Evolutionary conservation across 2,329 filamentous ascomycete species (phyloP).

Genomic region (Ophiostoma ulmi): DNA sequence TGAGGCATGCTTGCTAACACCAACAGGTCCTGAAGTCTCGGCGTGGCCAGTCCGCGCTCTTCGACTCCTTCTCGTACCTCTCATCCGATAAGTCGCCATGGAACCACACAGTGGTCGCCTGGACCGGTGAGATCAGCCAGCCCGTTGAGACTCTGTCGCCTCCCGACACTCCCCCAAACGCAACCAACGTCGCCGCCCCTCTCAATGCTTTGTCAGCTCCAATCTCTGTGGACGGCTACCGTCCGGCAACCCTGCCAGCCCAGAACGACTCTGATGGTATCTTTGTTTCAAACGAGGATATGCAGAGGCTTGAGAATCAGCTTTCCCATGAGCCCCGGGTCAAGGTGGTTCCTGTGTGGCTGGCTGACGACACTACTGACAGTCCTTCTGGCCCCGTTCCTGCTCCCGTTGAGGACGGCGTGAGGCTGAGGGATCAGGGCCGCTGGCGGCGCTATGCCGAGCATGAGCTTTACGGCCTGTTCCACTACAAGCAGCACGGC

Average conservation of each 20-base stretch:
- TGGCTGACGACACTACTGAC: conserved; percentile 67
- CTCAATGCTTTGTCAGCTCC: conserved; percentile 74
- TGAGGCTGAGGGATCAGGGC: conserved; percentile 72
- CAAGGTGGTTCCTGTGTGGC: conserved; percentile 81
- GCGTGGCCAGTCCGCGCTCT: conserved; percentile 83
- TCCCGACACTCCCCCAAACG: conserved; percentile 45
- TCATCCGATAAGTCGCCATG: conserved; percentile 78
- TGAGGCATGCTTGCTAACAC: conserved; percentile 49
- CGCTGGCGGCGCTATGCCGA: conserved; percentile 89
- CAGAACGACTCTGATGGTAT: conserved; percentile 59
- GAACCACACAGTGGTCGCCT: conserved; percentile 89
- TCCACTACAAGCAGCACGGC: conserved; percentile 94
- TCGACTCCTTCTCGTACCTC: conserved; percentile 84
- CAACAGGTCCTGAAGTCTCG: conserved; percentile 66
- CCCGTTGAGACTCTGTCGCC: conserved; percentile 43
- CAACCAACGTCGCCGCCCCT: conserved; percentile 46
- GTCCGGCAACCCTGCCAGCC: conserved; percentile 48
- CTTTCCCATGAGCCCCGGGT: conserved; percentile 68
- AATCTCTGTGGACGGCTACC: conserved; percentile 69
- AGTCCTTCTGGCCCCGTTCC: conserved; percentile 57
- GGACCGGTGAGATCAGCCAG: conserved; percentile 80
- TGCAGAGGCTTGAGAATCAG: conserved; percentile 67
- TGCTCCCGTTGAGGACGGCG: conserved; percentile 61
- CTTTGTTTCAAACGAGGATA: conserved; percentile 64
- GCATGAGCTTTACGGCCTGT: conserved; percentile 83